These are phyloP conservation scores for Lentinula detonsa DNA, from an alignment of 768 basidiomycete species.

Conservation along the genomic window DNA sequence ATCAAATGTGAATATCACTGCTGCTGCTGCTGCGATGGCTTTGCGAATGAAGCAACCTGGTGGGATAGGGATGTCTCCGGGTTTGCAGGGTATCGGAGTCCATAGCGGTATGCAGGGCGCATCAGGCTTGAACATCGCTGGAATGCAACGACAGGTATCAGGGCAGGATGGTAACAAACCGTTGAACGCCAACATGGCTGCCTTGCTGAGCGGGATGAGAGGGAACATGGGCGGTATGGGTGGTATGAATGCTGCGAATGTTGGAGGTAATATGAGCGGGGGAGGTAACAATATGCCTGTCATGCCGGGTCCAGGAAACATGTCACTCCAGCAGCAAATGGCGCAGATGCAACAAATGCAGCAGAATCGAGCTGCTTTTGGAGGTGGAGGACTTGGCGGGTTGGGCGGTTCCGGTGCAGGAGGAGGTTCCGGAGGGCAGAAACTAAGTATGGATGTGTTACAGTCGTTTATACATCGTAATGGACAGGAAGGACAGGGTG, in stretches of 20 bases:
- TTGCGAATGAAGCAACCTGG: background rate
- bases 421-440: background rate
- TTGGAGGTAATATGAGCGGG: background rate
- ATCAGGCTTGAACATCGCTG: background rate
- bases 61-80: background rate
- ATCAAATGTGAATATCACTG: background rate
- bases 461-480: background rate
- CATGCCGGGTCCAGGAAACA: background rate
- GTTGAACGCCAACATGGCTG: background rate
- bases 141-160: background rate
- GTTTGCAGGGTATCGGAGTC: background rate
- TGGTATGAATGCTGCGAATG: background rate
- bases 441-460: background rate
- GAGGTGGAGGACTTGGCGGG: background rate
- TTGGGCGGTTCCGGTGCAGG: background rate
- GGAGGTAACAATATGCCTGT: background rate
- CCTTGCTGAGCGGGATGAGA: background rate
- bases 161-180: background rate
- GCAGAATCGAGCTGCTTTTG: background rate
- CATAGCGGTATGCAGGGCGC: background rate
- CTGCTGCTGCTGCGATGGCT: slow-evolving; percentile 1
- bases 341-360: background rate
- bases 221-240: slow-evolving; percentile 1
- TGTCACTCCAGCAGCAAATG: background rate
- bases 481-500: background rate